Evolutionary conservation across 768 basidiomycete genomes (phyloP).

Genomic region (Pleurotus citrinopileatus): DNA sequence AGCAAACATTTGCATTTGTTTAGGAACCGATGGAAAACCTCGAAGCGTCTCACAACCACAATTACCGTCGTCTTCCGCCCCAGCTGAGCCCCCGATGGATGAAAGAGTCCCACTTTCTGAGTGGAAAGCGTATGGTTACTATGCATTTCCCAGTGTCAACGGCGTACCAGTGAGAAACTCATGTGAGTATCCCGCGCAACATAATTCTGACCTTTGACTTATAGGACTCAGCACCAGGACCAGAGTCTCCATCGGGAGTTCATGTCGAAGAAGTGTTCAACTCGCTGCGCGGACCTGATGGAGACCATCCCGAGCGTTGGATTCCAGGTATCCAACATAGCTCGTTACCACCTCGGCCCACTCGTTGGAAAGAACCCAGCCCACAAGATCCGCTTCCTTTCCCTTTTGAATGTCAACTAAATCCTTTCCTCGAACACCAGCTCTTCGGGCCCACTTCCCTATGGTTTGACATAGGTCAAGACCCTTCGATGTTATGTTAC

Average conservation of each 20-base stretch:
- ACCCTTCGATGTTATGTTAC: constrained; percentile 23
- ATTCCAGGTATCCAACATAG: constrained; percentile 44
- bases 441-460: constrained; percentile 38
- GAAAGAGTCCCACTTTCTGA: constrained; percentile 27
- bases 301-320: constrained; percentile 46
- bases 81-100: neutral
- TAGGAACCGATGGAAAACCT: neutral
- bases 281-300: constrained; percentile 27
- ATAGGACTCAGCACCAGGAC: constrained; percentile 18
- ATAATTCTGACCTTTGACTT: neutral
- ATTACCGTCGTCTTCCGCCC: neutral
- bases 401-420: constrained; percentile 50
- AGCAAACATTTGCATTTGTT: neutral
- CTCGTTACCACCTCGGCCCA: constrained; percentile 47
- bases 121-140: constrained; percentile 57
- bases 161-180: constrained; percentile 38
- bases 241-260: constrained; percentile 17
- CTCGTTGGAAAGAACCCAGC: constrained; percentile 39
- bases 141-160: constrained; percentile 44
- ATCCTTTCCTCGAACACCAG: constrained; percentile 52
- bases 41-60: constrained; percentile 5
- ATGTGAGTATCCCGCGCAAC: constrained; percentile 29
- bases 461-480: constrained; percentile 44
- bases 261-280: constrained; percentile 30
- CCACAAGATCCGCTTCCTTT: constrained; percentile 38